Conservation (phyloP, 768 basidiomycete genomes). For the Tephrocybe sp. region DNA sequence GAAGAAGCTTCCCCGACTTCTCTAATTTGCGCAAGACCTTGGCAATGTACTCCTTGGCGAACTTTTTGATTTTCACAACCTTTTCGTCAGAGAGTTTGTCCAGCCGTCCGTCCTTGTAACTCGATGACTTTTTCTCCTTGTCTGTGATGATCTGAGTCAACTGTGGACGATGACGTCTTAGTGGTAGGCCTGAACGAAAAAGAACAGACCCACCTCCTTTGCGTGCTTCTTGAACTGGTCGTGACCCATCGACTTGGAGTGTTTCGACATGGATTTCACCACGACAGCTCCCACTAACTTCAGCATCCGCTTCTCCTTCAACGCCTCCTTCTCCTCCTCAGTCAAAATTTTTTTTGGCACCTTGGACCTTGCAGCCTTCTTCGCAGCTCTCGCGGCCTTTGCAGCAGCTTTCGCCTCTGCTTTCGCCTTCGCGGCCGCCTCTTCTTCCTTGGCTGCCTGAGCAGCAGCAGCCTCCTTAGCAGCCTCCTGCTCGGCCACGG, state of each 20-base stretch:
- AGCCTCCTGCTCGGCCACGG: conserved; percentile 29
- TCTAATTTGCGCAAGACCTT: conserved; percentile 75
- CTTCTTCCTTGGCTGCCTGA: conserved; percentile 30
- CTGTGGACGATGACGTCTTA: conserved; percentile 35
- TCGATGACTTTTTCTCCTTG: conserved; percentile 91
- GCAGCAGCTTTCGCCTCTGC: conserved; percentile 24
- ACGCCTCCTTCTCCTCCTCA: conserved; percentile 60
- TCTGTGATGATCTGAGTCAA: conserved; percentile 85
- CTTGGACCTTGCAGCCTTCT: conserved; percentile 33
- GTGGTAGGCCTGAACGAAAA: not conserved
- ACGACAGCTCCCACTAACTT: conserved; percentile 89
- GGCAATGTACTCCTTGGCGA: conserved; percentile 85
- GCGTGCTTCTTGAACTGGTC: conserved; percentile 95
- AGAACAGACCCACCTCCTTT: conserved; percentile 67
- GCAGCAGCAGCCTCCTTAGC: conserved; percentile 31
- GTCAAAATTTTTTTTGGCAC: conserved; percentile 41
- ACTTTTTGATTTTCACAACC: conserved; percentile 85
- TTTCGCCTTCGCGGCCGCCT: conserved; percentile 27
- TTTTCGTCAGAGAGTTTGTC: conserved; percentile 87
- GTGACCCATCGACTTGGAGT: conserved; percentile 68
- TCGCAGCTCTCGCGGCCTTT: conserved; percentile 25
- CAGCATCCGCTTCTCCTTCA: conserved; percentile 79
- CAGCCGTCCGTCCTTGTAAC: conserved; percentile 71
- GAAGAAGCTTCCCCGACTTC: conserved; percentile 40
- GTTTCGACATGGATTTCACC: conserved; percentile 91